Base-by-base conservation (phyloP, 2,329 filamentous ascomycete species). In the Cytospora leucostoma region DNA sequence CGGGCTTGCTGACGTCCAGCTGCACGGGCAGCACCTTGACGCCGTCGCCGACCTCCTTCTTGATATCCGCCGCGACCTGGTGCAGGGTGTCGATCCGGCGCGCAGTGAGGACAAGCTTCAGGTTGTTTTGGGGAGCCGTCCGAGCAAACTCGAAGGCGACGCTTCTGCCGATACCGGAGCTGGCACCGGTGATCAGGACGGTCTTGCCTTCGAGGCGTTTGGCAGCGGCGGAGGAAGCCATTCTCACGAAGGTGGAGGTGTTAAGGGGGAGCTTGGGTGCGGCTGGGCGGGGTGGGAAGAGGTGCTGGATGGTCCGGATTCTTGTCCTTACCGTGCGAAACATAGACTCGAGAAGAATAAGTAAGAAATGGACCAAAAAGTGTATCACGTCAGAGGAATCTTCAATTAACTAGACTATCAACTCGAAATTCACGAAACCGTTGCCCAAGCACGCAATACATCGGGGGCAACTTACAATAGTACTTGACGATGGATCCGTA, bases 141-240 rank as follows among this genome's bases (percentile, higher is more conserved):
- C 92, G 87, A 33, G 95, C 95, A 73, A 98, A 99, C 76, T 98
- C 95, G 68, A 95, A 80, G n/a, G 94, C 95, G 19, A 85, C 89
- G 70, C 84, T 86, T 62, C 84, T 86, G 32, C 95, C 95, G 76
- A 99, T 98, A 66, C 95, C 95, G 21, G 92, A 96, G 4, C 90
- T 95, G 37, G 95, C 95, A 62, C 95, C 95, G 6, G 95, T 98
- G 67, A 99, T 85, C 63, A 98, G 78, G 64, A 98, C 82, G 5
- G 93, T 98, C 81, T 98, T 98, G 84, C 93, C 93, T 72, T 90
- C 84, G 65, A 99, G 91, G 79, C 94, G 93, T 76, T 92, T 90
- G 67, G 84, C 84, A 78, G 90, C 87, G 72, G 89, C 87, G 47
- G 91, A 85, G 55, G 82, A 77, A 40, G 79, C 72, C 81, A 84